Evolutionary conservation across 331 rosid species (phyloP), one percentile per base, ranked within the genome.

Genomic region (Arachis monticola): DNA sequence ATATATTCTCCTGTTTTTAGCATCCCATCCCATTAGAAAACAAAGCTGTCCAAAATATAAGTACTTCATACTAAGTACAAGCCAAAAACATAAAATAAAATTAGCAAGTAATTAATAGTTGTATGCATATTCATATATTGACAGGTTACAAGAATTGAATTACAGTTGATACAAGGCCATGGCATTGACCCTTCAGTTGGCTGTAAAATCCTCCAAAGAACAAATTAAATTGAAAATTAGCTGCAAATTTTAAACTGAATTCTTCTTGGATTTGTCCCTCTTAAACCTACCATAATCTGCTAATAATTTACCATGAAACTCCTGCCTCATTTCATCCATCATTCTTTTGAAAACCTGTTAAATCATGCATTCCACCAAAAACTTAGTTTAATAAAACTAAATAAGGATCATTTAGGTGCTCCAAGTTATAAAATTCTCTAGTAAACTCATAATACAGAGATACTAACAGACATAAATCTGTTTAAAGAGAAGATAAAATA

Each of bases 261-360:
- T 84, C 47, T 81, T 65, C 51, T 42, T 59, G 67, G 67, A 56
- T 71, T 84, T 66, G 69, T 8, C 67, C 30, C 58, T 79, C 68
- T 78, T 82, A 83, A 80, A 82, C 60, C 75, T 83, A 48, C 60
- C 55, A 77, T 87, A 87, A 76, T 82, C 82, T 35, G 73, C 79
- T 38, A 84, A 56, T 61, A 84, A 68, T 48, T 72, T 71, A 14
- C 75, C 76, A 53, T 52, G 80, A 2, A 66, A 31, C 32, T 72
- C 79, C 51, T 72, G 27, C 80, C 67, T 74, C 81, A 76, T 65
- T 63, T 68, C 73, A 12, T 60, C 66, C 85, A 72, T 50, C 58
- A 65, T 8, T 17, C 71, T 67, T 61, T 75, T 64, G 73, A 83
- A 76, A 10, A 82, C 46, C 68, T 80, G 79, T 80, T 6, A n/a